Evolutionary conservation across 106 monocot genomes (phyloP).

Genomic region (Agapanthus africanus): DNA sequence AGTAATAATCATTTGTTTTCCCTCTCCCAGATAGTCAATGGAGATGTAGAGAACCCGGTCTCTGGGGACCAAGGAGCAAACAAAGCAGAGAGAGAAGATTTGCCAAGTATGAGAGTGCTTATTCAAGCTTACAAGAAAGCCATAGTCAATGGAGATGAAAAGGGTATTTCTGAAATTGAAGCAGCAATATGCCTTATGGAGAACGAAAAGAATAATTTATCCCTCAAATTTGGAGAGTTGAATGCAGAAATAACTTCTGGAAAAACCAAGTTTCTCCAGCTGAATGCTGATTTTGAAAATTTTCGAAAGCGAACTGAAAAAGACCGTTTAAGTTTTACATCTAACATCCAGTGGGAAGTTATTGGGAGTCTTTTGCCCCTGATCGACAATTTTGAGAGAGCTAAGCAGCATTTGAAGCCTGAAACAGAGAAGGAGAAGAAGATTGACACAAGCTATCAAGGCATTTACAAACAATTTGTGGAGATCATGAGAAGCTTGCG

Average conservation of each 20-base stretch:
- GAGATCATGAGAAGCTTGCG: constrained; percentile 72
- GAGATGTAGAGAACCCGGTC: constrained; percentile 4
- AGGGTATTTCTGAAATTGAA: constrained; percentile 39
- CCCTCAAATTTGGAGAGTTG: constrained; percentile 29
- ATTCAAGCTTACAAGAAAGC: constrained; percentile 76
- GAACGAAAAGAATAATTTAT: constrained; percentile 42
- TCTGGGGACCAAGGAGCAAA: constrained; percentile 10
- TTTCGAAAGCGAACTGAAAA: constrained; percentile 78
- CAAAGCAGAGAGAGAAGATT: constrained; percentile 20
- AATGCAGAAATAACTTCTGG: constrained; percentile 42
- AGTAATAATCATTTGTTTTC: not conserved
- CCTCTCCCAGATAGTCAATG: not conserved
- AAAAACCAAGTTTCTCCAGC: constrained; percentile 56
- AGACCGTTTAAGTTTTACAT: constrained; percentile 49
- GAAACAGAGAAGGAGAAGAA: constrained; percentile 87
- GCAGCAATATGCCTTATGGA: constrained; percentile 47
- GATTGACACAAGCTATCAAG: constrained; percentile 79
- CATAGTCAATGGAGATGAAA: constrained; percentile 60
- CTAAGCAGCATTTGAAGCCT: constrained; percentile 50
- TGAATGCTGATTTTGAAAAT: constrained; percentile 93
- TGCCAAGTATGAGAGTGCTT: constrained; percentile 48
- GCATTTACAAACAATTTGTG: constrained; percentile 97
- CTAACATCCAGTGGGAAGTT: constrained; percentile 54
- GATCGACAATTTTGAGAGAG: constrained; percentile 85
- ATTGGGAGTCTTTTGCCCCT: constrained; percentile 73